Conservation (phyloP, 805 yeast species). For the Candida namnaoensis region DNA sequence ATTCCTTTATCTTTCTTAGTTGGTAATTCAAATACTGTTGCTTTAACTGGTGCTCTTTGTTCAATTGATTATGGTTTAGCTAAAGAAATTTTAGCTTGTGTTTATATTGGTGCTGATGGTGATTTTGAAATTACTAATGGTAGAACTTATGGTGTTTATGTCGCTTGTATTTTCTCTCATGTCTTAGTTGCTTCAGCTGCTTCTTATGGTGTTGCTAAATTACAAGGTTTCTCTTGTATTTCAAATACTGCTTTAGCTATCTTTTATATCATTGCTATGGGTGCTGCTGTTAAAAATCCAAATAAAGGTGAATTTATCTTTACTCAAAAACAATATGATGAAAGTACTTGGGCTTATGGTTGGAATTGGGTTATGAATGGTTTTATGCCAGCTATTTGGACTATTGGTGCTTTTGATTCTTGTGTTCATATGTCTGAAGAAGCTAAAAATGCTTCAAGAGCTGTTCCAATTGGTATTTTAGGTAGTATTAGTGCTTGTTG, state of each 20-base stretch:
- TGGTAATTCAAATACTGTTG: constrained; percentile 62
- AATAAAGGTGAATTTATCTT: constrained; percentile 47
- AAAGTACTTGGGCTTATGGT: constrained; percentile 46
- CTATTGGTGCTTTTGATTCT: constrained; percentile 65
- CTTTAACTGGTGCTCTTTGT: constrained; percentile 57
- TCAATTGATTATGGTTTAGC: constrained; percentile 67
- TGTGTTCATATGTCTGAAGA: constrained; percentile 70
- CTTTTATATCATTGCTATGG: constrained; percentile 54
- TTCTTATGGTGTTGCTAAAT: constrained; percentile 43
- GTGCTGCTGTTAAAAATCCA: constrained; percentile 38
- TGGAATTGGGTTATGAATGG: constrained; percentile 41
- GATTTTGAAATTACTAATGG: constrained; percentile 44
- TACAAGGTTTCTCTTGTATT: constrained; percentile 52
- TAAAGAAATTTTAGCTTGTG: constrained; percentile 48
- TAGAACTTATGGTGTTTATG: constrained; percentile 56
- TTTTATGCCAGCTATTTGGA: constrained; percentile 66
- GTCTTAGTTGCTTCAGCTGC: constrained; percentile 45
- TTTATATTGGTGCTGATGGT: constrained; percentile 45
- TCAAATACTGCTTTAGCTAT: constrained; percentile 44
- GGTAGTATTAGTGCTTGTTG: constrained; percentile 50
- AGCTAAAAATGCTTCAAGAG: constrained; percentile 47
- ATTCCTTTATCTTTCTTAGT: constrained; percentile 52
- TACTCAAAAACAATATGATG: constrained; percentile 34
- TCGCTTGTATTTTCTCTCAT: constrained; percentile 48
- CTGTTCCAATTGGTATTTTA: constrained; percentile 58